These are phyloP conservation scores for Penicillium aurantiogriseum DNA, from an alignment of 2,329 filamentous ascomycete species.

Conservation along the genomic window DNA sequence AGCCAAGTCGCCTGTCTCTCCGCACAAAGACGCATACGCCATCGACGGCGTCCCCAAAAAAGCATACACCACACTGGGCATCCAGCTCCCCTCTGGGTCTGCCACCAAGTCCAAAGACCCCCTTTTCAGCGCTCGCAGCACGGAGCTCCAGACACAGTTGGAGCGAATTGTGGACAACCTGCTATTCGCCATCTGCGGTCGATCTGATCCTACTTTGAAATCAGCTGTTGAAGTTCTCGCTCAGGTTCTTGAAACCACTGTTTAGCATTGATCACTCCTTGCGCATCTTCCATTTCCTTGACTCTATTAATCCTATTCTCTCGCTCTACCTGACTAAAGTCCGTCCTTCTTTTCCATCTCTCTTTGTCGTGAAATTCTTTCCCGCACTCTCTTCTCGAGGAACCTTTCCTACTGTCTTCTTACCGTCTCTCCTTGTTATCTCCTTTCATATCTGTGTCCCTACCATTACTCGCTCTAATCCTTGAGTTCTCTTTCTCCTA, in stretches of 20 bases:
- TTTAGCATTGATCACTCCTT: conserved; percentile 13
- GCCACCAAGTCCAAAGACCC: conserved; percentile 31
- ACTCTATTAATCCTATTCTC: background rate
- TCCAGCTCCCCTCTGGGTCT: conserved; percentile 29
- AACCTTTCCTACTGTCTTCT: background rate
- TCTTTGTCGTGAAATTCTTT: background rate
- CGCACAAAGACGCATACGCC: conserved; percentile 21
- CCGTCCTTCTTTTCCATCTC: background rate
- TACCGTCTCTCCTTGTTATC: background rate
- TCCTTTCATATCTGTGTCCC: background rate
- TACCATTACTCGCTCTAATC: background rate
- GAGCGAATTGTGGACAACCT: conserved; percentile 39
- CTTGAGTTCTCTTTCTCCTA: background rate
- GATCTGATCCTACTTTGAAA: conserved; percentile 37
- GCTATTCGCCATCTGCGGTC: conserved; percentile 37
- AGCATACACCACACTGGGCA: conserved; percentile 33
- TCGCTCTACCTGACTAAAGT: background rate
- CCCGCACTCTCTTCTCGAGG: background rate
- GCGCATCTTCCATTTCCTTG: background rate
- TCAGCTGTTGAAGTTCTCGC: conserved; percentile 38
- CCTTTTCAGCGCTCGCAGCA: conserved; percentile 30
- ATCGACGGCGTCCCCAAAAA: conserved; percentile 35
- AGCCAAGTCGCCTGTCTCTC: conserved; percentile 19
- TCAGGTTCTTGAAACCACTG: conserved; percentile 39
- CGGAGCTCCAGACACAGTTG: conserved; percentile 32